Base-by-base conservation (phyloP, 2,329 filamentous ascomycete species). In the Talaromyces albobiverticillius region DNA sequence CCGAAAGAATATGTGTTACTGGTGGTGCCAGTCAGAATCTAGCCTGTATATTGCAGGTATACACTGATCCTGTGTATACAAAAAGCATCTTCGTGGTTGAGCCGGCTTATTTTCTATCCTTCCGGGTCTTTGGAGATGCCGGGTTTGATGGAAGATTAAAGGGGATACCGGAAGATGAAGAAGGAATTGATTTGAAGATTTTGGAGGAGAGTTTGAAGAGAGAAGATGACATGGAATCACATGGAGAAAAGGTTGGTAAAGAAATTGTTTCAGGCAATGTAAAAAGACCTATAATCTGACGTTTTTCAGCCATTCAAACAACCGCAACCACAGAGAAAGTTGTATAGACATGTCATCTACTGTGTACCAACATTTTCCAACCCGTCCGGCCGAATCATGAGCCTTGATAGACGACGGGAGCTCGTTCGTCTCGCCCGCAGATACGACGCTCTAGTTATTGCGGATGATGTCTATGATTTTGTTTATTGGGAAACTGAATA, bases 401-500 rank as follows among this genome's bases (percentile, higher is more conserved):
- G 23, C 16, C 45, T 46, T 29, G 11, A 32, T 18, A 80, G 86
- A 22, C 81, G 92, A 4, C 72, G 83, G 54, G 76, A 76, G 10
- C 79, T 96, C 7, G 83, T 96, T 31, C 73, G 75, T 25, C 70
- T 95, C 6, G 91, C 91, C 1, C 80, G 91, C 51, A 78, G 83
- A 59, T 82, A 86, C 68, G 84, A 96, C 67, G 89, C 88, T 11
- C 79, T 96, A 10, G 71, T 96, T 50, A 79, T 95, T 36, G 82
- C 82, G 51, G 92, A 96, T 71, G 92, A 96, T 69, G 90, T 96
- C 11, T 96, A 96, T 68, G 92, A 96, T 67, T 87, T 92, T 60
- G 77, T 96, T 7, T 86, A 90, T 65, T 95, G 90, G 89, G 22
- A 43, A 22, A 26, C 18, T 18, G 22, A 51, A 4, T 4, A 79